These are phyloP conservation scores for Phytophthora podocarpi DNA, from an alignment of 352 stramenopile genomes.

Conservation along the genomic window DNA sequence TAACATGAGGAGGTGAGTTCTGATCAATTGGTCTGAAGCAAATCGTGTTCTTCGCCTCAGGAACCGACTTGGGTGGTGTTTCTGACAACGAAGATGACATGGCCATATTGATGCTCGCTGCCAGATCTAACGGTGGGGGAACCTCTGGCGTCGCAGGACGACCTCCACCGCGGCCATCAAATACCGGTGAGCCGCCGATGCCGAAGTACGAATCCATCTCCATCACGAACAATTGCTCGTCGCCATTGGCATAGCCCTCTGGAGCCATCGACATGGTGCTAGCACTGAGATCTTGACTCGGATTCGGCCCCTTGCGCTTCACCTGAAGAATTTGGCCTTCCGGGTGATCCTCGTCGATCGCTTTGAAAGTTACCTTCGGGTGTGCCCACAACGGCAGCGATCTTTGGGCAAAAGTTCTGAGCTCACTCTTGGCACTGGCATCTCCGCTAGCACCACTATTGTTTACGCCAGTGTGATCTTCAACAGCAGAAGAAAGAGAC, in stretches of 20 bases:
- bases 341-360: slow-evolving; percentile 54
- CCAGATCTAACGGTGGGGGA: slow-evolving; percentile 59
- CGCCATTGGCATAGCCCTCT: slow-evolving; percentile 42
- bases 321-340: slow-evolving; percentile 66
- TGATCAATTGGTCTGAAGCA: slow-evolving; percentile 33
- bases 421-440: slow-evolving; percentile 54
- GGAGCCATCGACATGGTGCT: slow-evolving; percentile 32
- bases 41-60: slow-evolving; percentile 42
- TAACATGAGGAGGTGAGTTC: slow-evolving; percentile 7
- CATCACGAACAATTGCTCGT: slow-evolving; percentile 83
- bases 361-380: slow-evolving; percentile 74
- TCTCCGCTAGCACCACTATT: slow-evolving; percentile 11
- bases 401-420: slow-evolving; percentile 68
- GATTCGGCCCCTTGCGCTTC: slow-evolving; percentile 74
- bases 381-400: slow-evolving; percentile 78
- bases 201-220: slow-evolving; percentile 90
- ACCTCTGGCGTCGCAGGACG: slow-evolving; percentile 43
- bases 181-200: slow-evolving; percentile 78
- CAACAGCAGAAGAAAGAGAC: slow-evolving; percentile 15
- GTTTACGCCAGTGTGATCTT: slow-evolving; percentile 8
- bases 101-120: slow-evolving; percentile 78
- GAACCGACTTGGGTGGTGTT: slow-evolving; percentile 36
- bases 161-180: slow-evolving; percentile 42
- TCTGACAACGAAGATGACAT: slow-evolving; percentile 68
- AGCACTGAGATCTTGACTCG: slow-evolving; percentile 40